phyloP scores from a whole-genome alignment of 1,284 basidiomycete genomes.

The Rhodotorula sp. region DNA sequence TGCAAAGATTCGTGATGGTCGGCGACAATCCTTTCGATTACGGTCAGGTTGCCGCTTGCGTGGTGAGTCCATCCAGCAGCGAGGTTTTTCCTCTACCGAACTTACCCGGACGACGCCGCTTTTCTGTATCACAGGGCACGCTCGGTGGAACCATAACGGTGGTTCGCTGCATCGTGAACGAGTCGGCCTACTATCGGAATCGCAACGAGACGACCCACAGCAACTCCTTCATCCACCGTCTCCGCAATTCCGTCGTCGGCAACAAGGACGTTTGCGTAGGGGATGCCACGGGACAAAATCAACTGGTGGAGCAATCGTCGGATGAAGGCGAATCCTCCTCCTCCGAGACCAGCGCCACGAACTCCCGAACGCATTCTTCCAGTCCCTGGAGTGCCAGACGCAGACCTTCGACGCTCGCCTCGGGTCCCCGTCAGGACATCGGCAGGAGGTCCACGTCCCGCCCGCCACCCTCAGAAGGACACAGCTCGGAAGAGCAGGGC shows the following conservation, averaged over 20 bases:
- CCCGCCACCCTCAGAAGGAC: no score
- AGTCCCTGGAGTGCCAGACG: no score
- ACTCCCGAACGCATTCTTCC: no score
- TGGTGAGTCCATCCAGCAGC: neutral
- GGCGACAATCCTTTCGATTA: constrained; percentile 26
- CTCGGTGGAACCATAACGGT: neutral
- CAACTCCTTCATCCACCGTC: neutral
- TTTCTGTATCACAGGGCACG: neutral
- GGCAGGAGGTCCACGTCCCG: no score
- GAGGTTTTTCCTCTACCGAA: no score
- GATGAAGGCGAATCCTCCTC: no score
- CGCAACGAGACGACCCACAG: neutral
- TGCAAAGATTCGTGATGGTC: constrained; percentile 14
- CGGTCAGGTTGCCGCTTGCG: constrained; percentile 16
- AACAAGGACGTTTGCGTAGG: neutral
- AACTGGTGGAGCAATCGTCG: no score
- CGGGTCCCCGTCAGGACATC: no score
- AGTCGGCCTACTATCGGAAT: neutral
- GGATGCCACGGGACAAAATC: neutral
- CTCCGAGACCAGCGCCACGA: no score
- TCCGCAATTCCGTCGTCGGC: neutral
- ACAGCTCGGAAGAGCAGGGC: no score
- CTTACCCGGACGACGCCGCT: neutral
- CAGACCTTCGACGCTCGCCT: no score
- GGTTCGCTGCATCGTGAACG: neutral